Percentiles rank a stretch among this genome's conserved stretches.
Conservation (phyloP, 1,284 basidiomycete species). For the Melampsora americana region DNA sequence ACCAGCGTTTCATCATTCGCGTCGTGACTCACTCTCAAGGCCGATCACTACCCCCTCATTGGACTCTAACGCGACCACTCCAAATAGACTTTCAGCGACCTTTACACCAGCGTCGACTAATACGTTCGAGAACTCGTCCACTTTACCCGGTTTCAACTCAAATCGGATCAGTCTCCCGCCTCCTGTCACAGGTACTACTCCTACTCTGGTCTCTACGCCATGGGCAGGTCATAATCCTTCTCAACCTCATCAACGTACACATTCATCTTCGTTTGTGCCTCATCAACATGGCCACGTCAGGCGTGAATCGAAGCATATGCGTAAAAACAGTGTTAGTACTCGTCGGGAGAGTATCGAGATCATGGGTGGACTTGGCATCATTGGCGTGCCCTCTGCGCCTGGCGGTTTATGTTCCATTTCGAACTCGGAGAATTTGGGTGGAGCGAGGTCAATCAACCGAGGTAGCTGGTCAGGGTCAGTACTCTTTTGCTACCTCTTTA, state of each 20-base stretch:
- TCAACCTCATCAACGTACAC: no score
- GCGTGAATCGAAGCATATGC: neutral
- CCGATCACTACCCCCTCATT: no score
- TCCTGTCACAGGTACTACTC: no score
- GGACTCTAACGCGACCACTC: neutral
- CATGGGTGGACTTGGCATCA: constrained; percentile 3
- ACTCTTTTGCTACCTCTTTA: no score
- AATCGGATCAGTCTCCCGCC: neutral
- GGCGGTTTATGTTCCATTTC: neutral
- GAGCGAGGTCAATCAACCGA: no score
- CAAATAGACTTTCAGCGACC: neutral
- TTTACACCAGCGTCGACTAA: neutral
- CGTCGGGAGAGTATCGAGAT: constrained; percentile 1
- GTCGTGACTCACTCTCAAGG: no score
- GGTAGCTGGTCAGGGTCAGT: no score
- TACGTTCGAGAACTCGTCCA: neutral
- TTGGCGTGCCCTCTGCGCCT: neutral
- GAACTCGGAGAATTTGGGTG: neutral
- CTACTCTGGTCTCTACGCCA: no score
- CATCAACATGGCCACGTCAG: no score
- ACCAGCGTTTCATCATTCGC: no score
- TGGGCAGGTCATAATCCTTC: no score
- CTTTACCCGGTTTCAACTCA: neutral
- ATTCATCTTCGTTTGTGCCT: no score
- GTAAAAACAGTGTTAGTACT: constrained; percentile 4